Evolutionary conservation across 306 rosid genomes (phyloP).

Genomic region (Vachellia collinsii): DNA sequence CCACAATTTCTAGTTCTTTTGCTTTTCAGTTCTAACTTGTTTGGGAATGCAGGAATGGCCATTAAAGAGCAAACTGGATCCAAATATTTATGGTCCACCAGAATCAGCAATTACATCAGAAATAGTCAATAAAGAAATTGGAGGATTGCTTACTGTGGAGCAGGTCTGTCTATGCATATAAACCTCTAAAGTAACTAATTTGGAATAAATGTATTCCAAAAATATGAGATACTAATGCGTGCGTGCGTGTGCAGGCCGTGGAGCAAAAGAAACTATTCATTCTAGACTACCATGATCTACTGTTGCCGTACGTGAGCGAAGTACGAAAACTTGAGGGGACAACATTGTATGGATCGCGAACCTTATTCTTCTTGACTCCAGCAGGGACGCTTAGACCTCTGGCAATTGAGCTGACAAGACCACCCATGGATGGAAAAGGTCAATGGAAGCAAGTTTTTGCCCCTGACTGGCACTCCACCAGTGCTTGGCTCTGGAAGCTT

Average conservation of each 20-base stretch:
- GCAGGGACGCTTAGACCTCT: conserved; percentile 66
- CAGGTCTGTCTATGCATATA: conserved; percentile 47
- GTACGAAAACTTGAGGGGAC: conserved; percentile 61
- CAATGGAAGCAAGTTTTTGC: conserved; percentile 70
- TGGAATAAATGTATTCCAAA: background rate
- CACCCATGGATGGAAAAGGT: conserved; percentile 56
- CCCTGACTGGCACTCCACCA: conserved; percentile 70
- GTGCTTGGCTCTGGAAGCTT: conserved; percentile 81
- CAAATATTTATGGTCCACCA: conserved; percentile 60
- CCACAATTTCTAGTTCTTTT: background rate
- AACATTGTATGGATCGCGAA: conserved; percentile 73
- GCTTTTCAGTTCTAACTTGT: background rate
- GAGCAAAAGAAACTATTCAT: conserved; percentile 64
- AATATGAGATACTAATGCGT: background rate
- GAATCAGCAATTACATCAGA: conserved; percentile 72
- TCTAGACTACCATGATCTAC: conserved; percentile 75
- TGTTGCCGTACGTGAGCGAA: conserved; percentile 68
- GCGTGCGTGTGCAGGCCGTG: conserved; percentile 50
- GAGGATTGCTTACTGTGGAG: conserved; percentile 50
- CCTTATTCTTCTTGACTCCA: conserved; percentile 73
- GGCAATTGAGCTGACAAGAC: conserved; percentile 79
- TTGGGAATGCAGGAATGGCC: conserved; percentile 78
- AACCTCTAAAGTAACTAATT: too few relatives aligned
- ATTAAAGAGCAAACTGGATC: conserved; percentile 73
- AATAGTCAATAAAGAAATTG: conserved; percentile 59